Evolutionary conservation across 768 basidiomycete species (phyloP).

Genomic region (Lentinula sp.): DNA sequence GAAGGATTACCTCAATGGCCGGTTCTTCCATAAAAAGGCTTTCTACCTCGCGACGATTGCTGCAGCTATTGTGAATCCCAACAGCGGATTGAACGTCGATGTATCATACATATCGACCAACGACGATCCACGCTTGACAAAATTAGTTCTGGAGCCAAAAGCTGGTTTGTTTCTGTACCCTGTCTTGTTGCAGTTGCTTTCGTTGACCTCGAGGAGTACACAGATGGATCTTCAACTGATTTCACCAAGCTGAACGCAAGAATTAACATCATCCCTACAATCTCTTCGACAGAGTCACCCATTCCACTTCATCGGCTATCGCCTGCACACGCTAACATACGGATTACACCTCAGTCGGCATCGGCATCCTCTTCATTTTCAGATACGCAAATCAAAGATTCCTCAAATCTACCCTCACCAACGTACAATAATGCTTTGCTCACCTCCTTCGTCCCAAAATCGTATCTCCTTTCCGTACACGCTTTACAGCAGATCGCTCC

Average conservation of each 20-base stretch:
- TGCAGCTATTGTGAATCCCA: constrained; percentile 42
- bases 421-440: constrained; percentile 77
- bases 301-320: constrained; percentile 65
- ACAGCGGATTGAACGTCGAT: constrained; percentile 46
- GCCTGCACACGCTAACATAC: constrained; percentile 68
- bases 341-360: constrained; percentile 27
- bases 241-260: constrained; percentile 65
- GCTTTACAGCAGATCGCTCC: constrained; percentile 48
- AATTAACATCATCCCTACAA: constrained; percentile 65
- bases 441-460: constrained; percentile 37
- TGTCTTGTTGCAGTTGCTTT: constrained; percentile 19
- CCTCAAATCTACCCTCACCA: constrained; percentile 51
- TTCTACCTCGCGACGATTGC: constrained; percentile 85
- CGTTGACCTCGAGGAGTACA: not conserved
- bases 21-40: constrained; percentile 89
- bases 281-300: constrained; percentile 51
- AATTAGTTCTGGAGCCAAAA: constrained; percentile 52
- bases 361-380: constrained; percentile 10
- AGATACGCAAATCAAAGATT: constrained; percentile 12
- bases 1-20: constrained; percentile 86
- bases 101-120: constrained; percentile 50
- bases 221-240: constrained; percentile 48
- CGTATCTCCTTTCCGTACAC: constrained; percentile 50
- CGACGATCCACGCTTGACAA: constrained; percentile 60
- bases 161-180: constrained; percentile 33